Conservation (phyloP, 2,329 filamentous ascomycete species). For the Didymosphaeria variabile region DNA sequence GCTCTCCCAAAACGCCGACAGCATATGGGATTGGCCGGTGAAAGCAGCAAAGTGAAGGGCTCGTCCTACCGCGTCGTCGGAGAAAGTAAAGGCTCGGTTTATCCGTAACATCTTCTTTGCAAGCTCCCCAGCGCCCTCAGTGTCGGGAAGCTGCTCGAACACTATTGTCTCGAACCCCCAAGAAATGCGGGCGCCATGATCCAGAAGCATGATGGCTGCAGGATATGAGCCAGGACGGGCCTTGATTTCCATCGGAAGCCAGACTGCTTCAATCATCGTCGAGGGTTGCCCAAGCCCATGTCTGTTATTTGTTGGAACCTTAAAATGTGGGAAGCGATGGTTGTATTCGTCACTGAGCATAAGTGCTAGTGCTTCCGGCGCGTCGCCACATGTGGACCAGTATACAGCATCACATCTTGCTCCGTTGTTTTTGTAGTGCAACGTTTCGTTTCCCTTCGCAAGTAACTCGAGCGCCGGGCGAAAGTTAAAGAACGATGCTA, state of each 20-base stretch:
- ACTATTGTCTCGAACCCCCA: neutral
- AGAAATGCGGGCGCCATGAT: neutral
- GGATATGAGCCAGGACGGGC: neutral
- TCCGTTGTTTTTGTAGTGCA: neutral
- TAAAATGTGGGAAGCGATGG: neutral
- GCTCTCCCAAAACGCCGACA: neutral
- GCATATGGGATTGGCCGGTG: neutral
- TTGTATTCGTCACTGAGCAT: neutral
- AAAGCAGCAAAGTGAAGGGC: neutral
- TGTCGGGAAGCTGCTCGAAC: neutral
- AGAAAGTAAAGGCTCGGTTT: neutral
- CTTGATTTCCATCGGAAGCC: neutral
- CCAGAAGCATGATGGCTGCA: conserved; percentile 1
- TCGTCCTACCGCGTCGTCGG: neutral
- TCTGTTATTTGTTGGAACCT: neutral
- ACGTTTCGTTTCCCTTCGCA: neutral
- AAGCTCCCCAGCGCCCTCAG: neutral
- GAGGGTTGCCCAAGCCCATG: neutral
- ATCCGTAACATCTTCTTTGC: neutral
- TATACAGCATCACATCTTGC: neutral
- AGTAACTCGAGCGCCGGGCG: neutral
- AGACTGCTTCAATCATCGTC: neutral
- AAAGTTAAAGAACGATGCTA: conserved; percentile 1
- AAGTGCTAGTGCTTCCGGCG: neutral
- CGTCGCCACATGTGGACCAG: neutral